Evolutionary conservation across 805 yeast species (phyloP), one percentile per base, ranked within the genome.

Genomic region (Barnettozyma vustinii): DNA sequence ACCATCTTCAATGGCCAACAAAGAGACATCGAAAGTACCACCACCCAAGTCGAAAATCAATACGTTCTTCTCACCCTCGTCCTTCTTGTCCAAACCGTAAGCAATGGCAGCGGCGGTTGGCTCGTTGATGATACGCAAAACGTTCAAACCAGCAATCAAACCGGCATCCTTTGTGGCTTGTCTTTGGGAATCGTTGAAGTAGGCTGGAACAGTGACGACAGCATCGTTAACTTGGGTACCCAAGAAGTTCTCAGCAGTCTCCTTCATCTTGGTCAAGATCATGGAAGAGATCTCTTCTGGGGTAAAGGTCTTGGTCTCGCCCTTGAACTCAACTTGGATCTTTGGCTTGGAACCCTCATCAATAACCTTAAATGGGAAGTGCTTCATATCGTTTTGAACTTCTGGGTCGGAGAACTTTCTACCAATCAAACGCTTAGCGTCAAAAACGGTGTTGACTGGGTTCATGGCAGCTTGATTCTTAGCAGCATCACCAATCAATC

Each of bases 401-500:
- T 83, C 91, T 41, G 82, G 75, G 63, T 90, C 96, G 55, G 70
- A 67, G 64, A 83, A 87, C 65, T 87, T 90, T 69, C 96, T 84
- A 69, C 97, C 97, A 66, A 90, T 91, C 64, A 90, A 78, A 76
- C 97, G 87, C 80, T 90, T 89, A 54, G 89, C 88, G 65, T 87
- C 94, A 62, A 86, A 87, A 50, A 91, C 89, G 53, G 97, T 91
- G 80, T 91, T 91, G 49, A 74, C 68, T 56, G 96, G 96, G 77
- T 90, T 90, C 69, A 90, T 81, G 50, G 96, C 91, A 56, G 97
- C 97, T 76, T 90, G 97, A 74, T 91, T 90, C 84, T 90, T 90
- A 57, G 97, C 97, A 59, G 55, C 55, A 49, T 52, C 55, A 52
- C 55, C 55, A 32, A 52, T 52, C 43, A 52, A 52, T 52, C 55